These are phyloP conservation scores for Parasitella parasitica DNA, from an alignment of 371 early-diverging fungal genomes.

Conservation along the genomic window DNA sequence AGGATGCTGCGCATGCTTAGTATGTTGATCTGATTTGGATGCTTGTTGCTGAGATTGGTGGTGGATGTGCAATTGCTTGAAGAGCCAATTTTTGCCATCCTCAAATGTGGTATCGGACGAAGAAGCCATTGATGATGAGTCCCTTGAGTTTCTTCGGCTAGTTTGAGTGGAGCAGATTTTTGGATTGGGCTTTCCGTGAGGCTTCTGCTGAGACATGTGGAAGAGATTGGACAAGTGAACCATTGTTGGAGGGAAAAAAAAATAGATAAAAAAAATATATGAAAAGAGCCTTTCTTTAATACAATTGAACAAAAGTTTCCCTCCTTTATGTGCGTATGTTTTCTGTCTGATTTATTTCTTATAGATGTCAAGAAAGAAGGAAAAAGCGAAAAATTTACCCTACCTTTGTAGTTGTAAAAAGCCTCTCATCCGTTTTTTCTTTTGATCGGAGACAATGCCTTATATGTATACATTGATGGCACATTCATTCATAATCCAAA, in stretches of 20 bases:
- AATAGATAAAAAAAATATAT: neutral
- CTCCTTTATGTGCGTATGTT: neutral
- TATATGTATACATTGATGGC: too few relatives aligned
- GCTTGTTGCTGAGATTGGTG: neutral
- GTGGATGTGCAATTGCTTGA: slow-evolving; percentile 15
- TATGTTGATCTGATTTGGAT: neutral
- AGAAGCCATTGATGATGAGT: slow-evolving; percentile 4
- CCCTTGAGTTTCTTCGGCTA: slow-evolving; percentile 21
- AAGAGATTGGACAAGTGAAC: slow-evolving; percentile 18
- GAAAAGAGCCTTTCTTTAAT: slow-evolving; percentile 28
- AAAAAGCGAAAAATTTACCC: neutral
- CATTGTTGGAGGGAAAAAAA: slow-evolving; percentile 9
- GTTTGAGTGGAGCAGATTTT: slow-evolving; percentile 12
- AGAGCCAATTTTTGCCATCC: slow-evolving; percentile 20
- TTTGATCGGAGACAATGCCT: slow-evolving; percentile 11
- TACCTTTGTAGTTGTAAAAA: too few relatives aligned
- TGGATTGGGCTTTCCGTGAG: neutral
- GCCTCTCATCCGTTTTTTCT: too few relatives aligned
- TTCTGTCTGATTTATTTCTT: neutral
- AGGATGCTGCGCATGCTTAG: neutral
- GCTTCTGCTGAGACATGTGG: slow-evolving; percentile 4
- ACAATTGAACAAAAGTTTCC: slow-evolving; percentile 18
- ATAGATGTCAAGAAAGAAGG: neutral
- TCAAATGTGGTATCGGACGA: slow-evolving; percentile 13
- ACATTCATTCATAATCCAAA: slow-evolving; percentile 10